Percentiles rank a stretch among this genome's conserved stretches.
These are phyloP conservation scores for Haematococcus lacustris DNA, from an alignment of 139 green algal genomes.

Conservation along the genomic window DNA sequence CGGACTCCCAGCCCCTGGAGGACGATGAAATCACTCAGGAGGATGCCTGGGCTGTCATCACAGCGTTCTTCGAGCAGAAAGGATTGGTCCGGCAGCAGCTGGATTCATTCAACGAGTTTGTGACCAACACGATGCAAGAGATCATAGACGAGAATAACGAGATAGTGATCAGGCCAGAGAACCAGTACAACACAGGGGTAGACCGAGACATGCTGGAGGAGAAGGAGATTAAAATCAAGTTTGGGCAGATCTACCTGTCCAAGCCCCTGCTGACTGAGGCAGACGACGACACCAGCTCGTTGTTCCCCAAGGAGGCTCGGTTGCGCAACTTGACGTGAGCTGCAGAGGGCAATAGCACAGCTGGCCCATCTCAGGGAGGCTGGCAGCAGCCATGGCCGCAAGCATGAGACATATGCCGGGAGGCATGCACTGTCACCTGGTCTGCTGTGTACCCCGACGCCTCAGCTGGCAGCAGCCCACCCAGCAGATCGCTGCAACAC, in stretches of 20 bases:
- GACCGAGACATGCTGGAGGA: constrained; percentile 25
- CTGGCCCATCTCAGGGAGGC: too few relatives aligned
- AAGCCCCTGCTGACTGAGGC: constrained; percentile 88
- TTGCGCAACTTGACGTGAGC: constrained; percentile 90
- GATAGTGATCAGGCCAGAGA: constrained; percentile 65
- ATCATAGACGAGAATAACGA: constrained; percentile 48
- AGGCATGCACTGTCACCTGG: too few relatives aligned
- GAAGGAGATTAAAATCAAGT: constrained; percentile 64
- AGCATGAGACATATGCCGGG: too few relatives aligned
- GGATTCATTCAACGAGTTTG: constrained; percentile 98
- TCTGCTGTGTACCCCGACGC: too few relatives aligned
- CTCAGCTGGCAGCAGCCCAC: too few relatives aligned
- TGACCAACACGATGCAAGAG: constrained; percentile 81
- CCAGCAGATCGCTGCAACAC: too few relatives aligned
- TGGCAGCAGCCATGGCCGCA: too few relatives aligned
- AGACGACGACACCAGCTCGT: constrained; percentile 78
- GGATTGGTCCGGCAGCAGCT: constrained; percentile 96
- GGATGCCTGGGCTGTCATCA: constrained; percentile 52
- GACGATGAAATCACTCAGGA: constrained; percentile 29
- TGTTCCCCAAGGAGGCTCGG: constrained; percentile 94
- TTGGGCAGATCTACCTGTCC: constrained; percentile 93
- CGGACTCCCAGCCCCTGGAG: too few relatives aligned
- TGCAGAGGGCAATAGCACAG: too few relatives aligned
- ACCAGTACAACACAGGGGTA: constrained; percentile 68
- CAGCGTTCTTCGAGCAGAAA: constrained; percentile 90